Evolutionary conservation across 1,284 basidiomycete genomes (phyloP), one percentile per base, ranked within the genome.

Genomic region (Trichosporon faecale): DNA sequence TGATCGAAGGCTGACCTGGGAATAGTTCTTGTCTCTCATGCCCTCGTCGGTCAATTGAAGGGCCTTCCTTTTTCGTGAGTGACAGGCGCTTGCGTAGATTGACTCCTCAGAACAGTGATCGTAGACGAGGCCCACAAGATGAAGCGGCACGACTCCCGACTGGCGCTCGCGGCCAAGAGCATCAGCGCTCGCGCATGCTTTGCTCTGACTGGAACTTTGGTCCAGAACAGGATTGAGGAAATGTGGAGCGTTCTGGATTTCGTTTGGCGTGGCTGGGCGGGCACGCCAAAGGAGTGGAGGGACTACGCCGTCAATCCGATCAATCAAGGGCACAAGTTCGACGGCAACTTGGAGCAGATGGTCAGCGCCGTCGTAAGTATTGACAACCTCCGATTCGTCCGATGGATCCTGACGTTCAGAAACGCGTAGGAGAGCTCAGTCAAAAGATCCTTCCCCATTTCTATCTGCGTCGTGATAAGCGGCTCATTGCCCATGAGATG

Each of bases 181-280:
- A 80, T 87, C 35, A 68, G 74, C 2, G 73, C 75, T 27, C 40
- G 66, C 4, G 72, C 74, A 6, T 79, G 79, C 49, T 82, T 81
- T 55, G 79, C 76, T 2, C 68, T 79, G 6, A 79, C 77, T 3
- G 83, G 83, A 1, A 84, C 83, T 0, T 66, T 84, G 23, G 76
- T 84, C 14, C 85, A 86, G 73, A 87, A 86, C 72, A 75, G 83
- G 4, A 83, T 85, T 66, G 79, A 82, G 8, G 86, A 87, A 75
- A 82, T 87, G 69, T 86, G 85, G 82, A 84, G 83, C 27, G 73
- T 85, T 1, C 75, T 86, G 0, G 83, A 85, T 67, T 85, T 84
- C 77, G 82, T 77, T 0, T 75, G 77, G 11, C 74, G 81, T 2
- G 81, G 82, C 0, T 77, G 79, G 67, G 80, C 84, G 0, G 85